phyloP scores from a whole-genome alignment of 257 asterid species.

The Anisodus tanguticus region DNA sequence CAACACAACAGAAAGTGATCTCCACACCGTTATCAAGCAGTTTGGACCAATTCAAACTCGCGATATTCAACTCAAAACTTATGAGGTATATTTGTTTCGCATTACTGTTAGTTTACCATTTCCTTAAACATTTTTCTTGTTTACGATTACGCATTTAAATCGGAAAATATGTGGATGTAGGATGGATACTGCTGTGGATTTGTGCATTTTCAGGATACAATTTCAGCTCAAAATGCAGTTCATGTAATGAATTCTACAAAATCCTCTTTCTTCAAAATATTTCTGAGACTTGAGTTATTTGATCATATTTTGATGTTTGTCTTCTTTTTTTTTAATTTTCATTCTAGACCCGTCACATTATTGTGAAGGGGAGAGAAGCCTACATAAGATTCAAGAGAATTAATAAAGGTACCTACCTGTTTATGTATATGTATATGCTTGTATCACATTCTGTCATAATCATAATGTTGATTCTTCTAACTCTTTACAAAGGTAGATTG shows the following conservation, averaged over 20 bases:
- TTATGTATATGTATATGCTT: conserved; percentile 33
- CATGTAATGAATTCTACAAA: conserved; percentile 42
- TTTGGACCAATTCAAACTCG: conserved; percentile 58
- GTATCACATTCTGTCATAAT: not conserved
- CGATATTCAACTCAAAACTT: conserved; percentile 49
- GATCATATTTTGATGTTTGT: not conserved
- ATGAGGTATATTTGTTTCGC: conserved; percentile 42
- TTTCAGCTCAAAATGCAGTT: conserved; percentile 64
- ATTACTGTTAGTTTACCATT: not conserved
- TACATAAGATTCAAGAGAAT: conserved; percentile 51
- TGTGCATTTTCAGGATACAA: conserved; percentile 66
- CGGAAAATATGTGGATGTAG: conserved; percentile 32
- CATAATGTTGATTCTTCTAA: not conserved
- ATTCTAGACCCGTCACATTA: conserved; percentile 54
- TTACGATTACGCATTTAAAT: conserved; percentile 31
- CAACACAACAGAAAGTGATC: conserved; percentile 47
- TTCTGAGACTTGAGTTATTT: not conserved
- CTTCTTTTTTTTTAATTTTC: not conserved
- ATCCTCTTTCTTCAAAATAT: not conserved
- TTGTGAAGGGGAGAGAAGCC: conserved; percentile 48
- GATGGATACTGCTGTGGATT: conserved; percentile 77
- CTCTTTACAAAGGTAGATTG: not conserved
- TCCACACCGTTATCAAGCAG: conserved; percentile 45
- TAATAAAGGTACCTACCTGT: not conserved
- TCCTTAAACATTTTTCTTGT: not conserved